phyloP scores from a whole-genome alignment of 2,329 filamentous ascomycete genomes.

The Trichoderma breve region DNA sequence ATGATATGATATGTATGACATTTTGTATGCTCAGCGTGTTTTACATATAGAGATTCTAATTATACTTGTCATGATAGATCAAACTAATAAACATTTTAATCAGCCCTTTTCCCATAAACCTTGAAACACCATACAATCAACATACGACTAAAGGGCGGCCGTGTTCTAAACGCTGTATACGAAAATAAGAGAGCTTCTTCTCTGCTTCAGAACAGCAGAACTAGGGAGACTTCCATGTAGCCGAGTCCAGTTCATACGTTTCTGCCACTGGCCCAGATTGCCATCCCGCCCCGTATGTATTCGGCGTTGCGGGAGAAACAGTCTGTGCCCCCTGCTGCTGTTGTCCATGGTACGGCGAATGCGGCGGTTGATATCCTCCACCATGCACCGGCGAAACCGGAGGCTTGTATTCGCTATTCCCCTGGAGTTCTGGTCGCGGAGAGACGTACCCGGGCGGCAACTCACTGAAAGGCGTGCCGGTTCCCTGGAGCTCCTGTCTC shows the following conservation, averaged over 20 bases:
- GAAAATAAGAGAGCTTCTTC: background rate
- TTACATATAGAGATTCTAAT: background rate
- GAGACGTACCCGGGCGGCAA: conserved; percentile 26
- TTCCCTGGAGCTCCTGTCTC: conserved; percentile 29
- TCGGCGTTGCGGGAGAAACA: conserved; percentile 18
- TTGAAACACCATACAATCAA: background rate
- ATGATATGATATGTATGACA: background rate
- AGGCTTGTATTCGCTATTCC: conserved; percentile 24
- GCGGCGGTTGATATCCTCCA: conserved; percentile 22
- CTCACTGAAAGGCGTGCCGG: conserved; percentile 25
- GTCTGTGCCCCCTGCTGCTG: background rate
- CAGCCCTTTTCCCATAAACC: background rate
- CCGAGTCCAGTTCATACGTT: conserved; percentile 33
- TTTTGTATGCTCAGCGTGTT: background rate
- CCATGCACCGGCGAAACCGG: conserved; percentile 22
- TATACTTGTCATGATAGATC: background rate
- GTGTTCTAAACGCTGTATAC: background rate
- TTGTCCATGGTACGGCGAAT: conserved; percentile 20
- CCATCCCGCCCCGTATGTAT: conserved; percentile 27
- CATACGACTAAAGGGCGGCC: background rate
- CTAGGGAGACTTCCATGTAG: background rate
- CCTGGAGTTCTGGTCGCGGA: conserved; percentile 31
- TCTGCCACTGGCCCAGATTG: conserved; percentile 38
- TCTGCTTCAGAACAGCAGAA: background rate
- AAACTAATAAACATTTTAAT: background rate